Conservation (phyloP, 2,329 filamentous ascomycete species). For the Fusarium mundagurra region DNA sequence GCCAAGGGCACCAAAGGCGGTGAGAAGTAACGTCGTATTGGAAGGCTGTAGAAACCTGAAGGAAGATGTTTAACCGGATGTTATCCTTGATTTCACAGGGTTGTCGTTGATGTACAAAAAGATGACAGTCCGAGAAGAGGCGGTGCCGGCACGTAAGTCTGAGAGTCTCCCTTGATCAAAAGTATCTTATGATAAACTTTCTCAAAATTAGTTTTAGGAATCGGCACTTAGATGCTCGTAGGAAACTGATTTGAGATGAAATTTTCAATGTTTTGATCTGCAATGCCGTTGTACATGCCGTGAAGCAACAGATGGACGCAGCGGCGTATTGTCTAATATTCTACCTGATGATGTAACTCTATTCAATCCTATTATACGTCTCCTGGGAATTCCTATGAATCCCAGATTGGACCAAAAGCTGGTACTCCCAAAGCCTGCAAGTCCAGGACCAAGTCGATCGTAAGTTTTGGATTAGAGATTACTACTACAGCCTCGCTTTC, state of each 20-base stretch:
- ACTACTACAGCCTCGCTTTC: conserved; percentile 74
- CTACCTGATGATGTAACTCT: background rate
- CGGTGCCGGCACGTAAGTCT: background rate
- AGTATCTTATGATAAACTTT: background rate
- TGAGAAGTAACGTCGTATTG: background rate
- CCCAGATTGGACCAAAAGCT: conserved; percentile 77
- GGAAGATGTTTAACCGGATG: background rate
- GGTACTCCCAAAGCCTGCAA: conserved; percentile 70
- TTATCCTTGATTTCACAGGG: background rate
- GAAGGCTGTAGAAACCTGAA: background rate
- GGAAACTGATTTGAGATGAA: background rate
- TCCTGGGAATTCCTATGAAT: conserved; percentile 45
- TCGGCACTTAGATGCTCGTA: background rate
- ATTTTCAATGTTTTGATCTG: background rate
- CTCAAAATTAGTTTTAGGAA: background rate
- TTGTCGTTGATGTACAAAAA: background rate
- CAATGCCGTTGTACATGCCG: background rate
- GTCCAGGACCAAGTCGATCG: conserved; percentile 69
- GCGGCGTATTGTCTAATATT: background rate
- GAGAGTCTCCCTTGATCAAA: background rate
- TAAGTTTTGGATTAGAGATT: conserved; percentile 72
- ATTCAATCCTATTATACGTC: background rate
- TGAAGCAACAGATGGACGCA: background rate
- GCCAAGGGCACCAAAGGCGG: background rate
- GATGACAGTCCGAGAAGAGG: background rate